Percentiles rank a stretch among this genome's conserved stretches.
Conservation (phyloP, 441 rosid genomes). For the Euphorbia celastroides region DNA sequence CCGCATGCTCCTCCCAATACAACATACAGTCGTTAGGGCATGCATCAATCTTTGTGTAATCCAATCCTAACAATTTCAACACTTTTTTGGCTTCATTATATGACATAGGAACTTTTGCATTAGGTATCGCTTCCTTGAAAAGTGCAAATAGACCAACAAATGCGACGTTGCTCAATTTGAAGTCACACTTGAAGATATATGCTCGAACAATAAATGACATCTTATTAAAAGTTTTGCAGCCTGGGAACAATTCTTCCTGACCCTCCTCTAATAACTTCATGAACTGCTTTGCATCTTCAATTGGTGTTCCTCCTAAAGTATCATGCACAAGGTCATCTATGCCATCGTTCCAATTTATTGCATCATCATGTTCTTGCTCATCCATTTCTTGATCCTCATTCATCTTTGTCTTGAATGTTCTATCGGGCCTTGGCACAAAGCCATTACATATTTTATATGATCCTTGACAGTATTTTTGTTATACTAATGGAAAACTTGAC, state of each 20-base stretch:
- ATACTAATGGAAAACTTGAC: constrained; percentile 4
- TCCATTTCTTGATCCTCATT: neutral
- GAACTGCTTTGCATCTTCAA: neutral
- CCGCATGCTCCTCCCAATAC: neutral
- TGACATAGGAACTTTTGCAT: neutral
- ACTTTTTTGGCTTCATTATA: neutral
- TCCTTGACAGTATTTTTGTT: too few species aligned
- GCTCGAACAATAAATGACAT: neutral
- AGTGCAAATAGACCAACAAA: neutral
- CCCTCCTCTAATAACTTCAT: neutral
- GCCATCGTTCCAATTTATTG: neutral
- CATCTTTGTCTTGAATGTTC: neutral
- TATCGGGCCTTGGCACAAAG: neutral
- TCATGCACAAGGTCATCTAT: neutral
- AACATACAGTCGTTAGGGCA: neutral
- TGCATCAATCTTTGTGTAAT: neutral
- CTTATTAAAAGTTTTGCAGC: neutral
- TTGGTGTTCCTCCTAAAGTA: neutral
- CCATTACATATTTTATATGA: neutral
- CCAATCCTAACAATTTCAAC: neutral
- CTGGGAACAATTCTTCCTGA: neutral
- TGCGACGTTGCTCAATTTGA: neutral
- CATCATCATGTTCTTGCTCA: neutral
- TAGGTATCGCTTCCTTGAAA: neutral
- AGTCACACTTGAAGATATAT: neutral